Base-by-base conservation (phyloP, 2,329 filamentous ascomycete species). In the Aotearoamyces nothofagi region DNA sequence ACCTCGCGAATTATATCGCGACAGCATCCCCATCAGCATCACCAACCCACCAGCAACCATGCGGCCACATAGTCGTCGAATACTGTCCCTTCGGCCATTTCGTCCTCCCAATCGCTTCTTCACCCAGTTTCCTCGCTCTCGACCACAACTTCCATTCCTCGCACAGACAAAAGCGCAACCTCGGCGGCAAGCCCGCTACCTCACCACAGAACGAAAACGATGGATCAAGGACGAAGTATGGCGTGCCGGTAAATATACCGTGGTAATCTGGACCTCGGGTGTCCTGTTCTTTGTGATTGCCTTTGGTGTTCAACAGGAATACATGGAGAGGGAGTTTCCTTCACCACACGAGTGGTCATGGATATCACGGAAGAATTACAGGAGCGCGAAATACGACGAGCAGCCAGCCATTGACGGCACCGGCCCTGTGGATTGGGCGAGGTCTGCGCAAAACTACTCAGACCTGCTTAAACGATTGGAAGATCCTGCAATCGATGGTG, bases 321-420 rank as follows among this genome's bases (percentile, higher is more conserved):
- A 64, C 35, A 60, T 81, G 24, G 84, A 94, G 55, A 66, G 76
- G 26, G 60, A 67, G 29, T 81, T 76, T 48, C 84, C 84, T 0
- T 86, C 82, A 1, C 86, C 87, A 1, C 66, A 69, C 15, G 86
- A 92, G 49, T 94, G 86, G 83, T 59, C 59, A 0, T 78, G 73
- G 51, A 55, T 70, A 38, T 81, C 78, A 25, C 63, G 83, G 14
- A 69, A 78, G 53, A 60, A 64, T 22, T 63, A 80, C 36, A 67
- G 82, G 22, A 65, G 68, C 28, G 78, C 35, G 11, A 40, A 30
- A 33, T 41, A 34, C 22, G 28, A 24, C 28, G 20, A 39, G 36
- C 26, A 27, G n/a, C 15, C 15, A n/a, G 38, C 44, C 24, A 39
- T 36, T 9, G 31, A 30, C 4, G 26, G 24, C 3, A 28, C 30